These are phyloP conservation scores for Alternaria sp. DNA, from an alignment of 2,329 filamentous ascomycete species.

Conservation along the genomic window DNA sequence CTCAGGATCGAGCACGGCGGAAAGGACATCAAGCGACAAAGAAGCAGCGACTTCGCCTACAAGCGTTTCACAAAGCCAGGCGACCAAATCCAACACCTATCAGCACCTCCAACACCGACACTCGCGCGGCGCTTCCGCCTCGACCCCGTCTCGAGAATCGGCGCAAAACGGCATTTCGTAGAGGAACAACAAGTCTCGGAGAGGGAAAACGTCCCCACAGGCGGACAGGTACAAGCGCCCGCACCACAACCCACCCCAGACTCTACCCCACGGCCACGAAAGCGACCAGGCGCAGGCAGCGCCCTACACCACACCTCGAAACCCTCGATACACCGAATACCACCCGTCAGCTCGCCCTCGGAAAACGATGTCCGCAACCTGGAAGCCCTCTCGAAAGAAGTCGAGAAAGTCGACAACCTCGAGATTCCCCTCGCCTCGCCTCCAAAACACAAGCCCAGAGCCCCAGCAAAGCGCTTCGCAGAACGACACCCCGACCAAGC, in stretches of 20 bases:
- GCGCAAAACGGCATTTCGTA: slow-evolving; percentile 34
- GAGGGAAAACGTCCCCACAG: slow-evolving; percentile 3
- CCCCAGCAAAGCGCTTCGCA: slow-evolving; percentile 45
- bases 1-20: slow-evolving; percentile 46
- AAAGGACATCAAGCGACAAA: slow-evolving; percentile 9
- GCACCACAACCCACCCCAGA: slow-evolving; percentile 13
- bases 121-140: slow-evolving; percentile 39
- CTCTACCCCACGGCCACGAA: slow-evolving; percentile 31
- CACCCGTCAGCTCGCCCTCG: slow-evolving; percentile 25
- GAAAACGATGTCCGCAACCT: slow-evolving; percentile 45
- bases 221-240: slow-evolving; percentile 14
- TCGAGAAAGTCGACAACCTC: slow-evolving; percentile 38
- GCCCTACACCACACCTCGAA: slow-evolving; percentile 25
- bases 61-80: slow-evolving; percentile 39
- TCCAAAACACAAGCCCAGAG: slow-evolving; percentile 49
- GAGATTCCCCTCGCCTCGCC: slow-evolving; percentile 21
- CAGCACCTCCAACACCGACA: slow-evolving; percentile 29
- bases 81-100: slow-evolving; percentile 18
- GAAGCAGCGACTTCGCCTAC: slow-evolving; percentile 23
- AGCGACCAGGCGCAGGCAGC: slow-evolving; percentile 41
- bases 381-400: slow-evolving; percentile 45
- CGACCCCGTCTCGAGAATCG: slow-evolving; percentile 27
- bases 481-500: slow-evolving; percentile 46
- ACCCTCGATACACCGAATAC: slow-evolving; percentile 14
- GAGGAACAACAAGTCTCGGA: slow-evolving; percentile 25